Evolutionary conservation across 2,329 filamentous ascomycete genomes (phyloP).

Genomic region (Metarhizium brunneum): DNA sequence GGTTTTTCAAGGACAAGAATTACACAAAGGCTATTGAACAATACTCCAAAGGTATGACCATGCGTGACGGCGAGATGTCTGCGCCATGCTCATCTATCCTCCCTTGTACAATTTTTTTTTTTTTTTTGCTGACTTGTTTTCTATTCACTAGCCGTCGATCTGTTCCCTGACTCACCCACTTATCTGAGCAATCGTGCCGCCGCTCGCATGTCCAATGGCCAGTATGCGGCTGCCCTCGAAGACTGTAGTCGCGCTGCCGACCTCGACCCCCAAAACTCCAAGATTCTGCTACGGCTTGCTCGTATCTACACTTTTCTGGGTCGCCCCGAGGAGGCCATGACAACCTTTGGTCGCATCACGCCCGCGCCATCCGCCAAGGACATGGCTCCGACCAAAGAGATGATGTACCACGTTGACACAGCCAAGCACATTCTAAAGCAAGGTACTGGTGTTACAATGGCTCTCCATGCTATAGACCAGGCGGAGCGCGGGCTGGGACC

Average conservation of each 20-base stretch:
- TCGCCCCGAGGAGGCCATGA: conserved; percentile 75
- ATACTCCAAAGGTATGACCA: conserved; percentile 75
- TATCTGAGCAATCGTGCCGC: conserved; percentile 94
- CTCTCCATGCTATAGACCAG: conserved; percentile 81
- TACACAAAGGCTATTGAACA: conserved; percentile 82
- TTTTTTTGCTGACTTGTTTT: conserved; percentile 1
- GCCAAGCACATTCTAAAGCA: conserved; percentile 68
- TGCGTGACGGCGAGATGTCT: background rate
- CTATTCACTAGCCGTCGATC: conserved; percentile 61
- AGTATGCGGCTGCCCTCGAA: conserved; percentile 71
- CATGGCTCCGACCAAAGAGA: conserved; percentile 69
- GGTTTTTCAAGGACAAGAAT: conserved; percentile 92
- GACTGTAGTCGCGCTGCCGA: conserved; percentile 78
- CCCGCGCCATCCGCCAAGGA: conserved; percentile 79
- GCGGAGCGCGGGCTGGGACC: conserved; percentile 72
- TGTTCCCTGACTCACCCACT: conserved; percentile 75
- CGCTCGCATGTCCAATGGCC: conserved; percentile 80
- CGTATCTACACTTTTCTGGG: conserved; percentile 85
- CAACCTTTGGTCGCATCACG: conserved; percentile 70
- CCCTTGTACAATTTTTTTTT: background rate
- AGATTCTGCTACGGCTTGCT: conserved; percentile 79
- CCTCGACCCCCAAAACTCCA: conserved; percentile 75
- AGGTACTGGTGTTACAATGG: conserved; percentile 81
- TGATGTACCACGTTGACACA: conserved; percentile 72
- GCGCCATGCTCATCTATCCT: too few species aligned